Evolutionary conservation across 2,329 filamentous ascomycete genomes (phyloP), one percentile per base, ranked within the genome.

Genomic region (Trichoderma arundinaceum): DNA sequence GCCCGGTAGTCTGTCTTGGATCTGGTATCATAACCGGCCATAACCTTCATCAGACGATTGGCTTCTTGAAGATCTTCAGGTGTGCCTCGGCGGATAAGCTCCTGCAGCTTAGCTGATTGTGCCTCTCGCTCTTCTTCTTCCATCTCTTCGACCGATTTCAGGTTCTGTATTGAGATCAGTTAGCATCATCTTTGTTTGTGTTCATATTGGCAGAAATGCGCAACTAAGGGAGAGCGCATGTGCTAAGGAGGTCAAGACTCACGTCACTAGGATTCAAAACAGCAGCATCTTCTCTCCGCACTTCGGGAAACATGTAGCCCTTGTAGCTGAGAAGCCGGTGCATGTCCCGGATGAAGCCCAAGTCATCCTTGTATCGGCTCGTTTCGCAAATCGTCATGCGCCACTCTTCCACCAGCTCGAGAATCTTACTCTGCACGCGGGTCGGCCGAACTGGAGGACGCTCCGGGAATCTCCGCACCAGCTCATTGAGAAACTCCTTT

Each of bases 381-480:
- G 94, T 99, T 78, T 97, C 92, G 83, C 95, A 99, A 84, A 99
- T 98, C 59, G 95, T 99, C 73, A 92, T 88, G 77, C 94, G 88
- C 95, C 95, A 99, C 86, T 99, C 95, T 80, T 98, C 95, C 75
- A 99, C 96, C 70, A 93, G 88, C 80, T 97, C 95, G 71, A 99
- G 86, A 67, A 99, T 97, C 81, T 92, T 92, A 76, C 88, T 86
- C 82, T 98, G 95, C 41, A 97, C 94, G 68, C 94, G 87, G 49
- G 92, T 92, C 49, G 92, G 84, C 67, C 95, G 91, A 68, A 95
- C 85, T 1, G 94, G 93, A 52, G 95, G 95, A 28, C 94, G 87
- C 80, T 99, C 95, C 54, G 95, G 95, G 74, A 99, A 99, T 70
- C 95, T 88, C 71, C 95, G 89, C 68, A 99, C 95, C 67, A 99